A percentile compares a stretch with the other conserved stretches of the same genome.
Evolutionary conservation across 176 grass and related monocot species (phyloP).

Genomic region (Oryza nivara): DNA sequence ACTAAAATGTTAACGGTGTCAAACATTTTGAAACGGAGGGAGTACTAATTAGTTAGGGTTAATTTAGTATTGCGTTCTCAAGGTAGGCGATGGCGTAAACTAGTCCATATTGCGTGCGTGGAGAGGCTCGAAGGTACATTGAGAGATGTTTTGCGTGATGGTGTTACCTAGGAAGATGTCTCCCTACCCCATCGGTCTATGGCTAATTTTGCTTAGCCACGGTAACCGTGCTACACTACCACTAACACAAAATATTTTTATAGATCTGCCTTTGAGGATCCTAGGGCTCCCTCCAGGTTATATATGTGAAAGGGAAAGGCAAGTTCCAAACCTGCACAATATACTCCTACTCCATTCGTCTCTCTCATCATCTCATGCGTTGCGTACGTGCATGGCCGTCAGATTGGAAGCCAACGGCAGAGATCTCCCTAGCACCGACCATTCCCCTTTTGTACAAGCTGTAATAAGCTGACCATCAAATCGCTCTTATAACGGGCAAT

Average conservation of each 20-base stretch:
- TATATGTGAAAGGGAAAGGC: constrained; percentile 19
- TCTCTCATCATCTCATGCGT: background rate
- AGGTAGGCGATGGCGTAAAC: constrained; percentile 31
- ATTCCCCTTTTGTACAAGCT: background rate
- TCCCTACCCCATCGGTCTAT: constrained; percentile 3
- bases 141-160: constrained; percentile 38
- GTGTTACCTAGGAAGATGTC: constrained; percentile 51
- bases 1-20: too few relatives aligned
- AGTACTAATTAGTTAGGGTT: background rate
- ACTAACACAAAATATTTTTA: background rate
- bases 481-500: background rate
- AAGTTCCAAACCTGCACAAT: background rate
- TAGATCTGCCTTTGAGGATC: background rate
- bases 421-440: background rate
- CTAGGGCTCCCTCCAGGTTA: background rate
- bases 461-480: background rate
- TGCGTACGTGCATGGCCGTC: background rate
- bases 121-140: constrained; percentile 42
- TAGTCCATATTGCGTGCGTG: constrained; percentile 1
- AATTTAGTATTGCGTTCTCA: constrained; percentile 20
- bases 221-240: background rate
- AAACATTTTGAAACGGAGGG: too few relatives aligned
- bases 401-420: background rate
- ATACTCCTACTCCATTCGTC: background rate
- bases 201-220: constrained; percentile 11